Conservation (phyloP, 495 filamentous ascomycete species). For the Lentithecium fluviatile region DNA sequence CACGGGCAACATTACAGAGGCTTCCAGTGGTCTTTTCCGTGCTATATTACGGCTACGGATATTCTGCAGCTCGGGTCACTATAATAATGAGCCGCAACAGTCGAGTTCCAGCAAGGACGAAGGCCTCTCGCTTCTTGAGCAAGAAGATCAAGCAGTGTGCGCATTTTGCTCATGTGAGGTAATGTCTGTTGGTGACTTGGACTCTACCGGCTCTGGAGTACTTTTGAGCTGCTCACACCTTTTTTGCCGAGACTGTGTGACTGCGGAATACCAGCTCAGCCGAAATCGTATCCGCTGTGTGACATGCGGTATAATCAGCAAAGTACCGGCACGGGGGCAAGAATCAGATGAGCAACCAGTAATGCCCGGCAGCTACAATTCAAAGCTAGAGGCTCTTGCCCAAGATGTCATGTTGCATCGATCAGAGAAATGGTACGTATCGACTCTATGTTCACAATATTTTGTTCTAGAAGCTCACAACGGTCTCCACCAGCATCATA, state of each 20-base stretch:
- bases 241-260: conserved; percentile 32
- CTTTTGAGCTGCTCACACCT: conserved; percentile 9
- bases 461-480: not conserved
- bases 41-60: conserved; percentile 47
- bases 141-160: conserved; percentile 2
- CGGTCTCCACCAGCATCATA: conserved; percentile 45
- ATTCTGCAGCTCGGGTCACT: conserved; percentile 44
- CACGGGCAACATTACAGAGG: conserved; percentile 36
- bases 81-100: not conserved
- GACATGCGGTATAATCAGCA: no score
- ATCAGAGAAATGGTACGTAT: conserved; percentile 2
- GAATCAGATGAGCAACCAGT: no score
- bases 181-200: conserved; percentile 38
- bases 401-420: conserved; percentile 4
- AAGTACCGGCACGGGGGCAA: no score
- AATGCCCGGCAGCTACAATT: no score
- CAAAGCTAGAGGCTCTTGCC: no score
- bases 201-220: not conserved
- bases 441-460: not conserved
- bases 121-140: not conserved
- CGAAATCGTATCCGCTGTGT: no score
- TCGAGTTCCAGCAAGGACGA: not conserved
- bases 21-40: conserved; percentile 42
- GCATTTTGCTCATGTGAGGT: conserved; percentile 41
- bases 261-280: conserved; percentile 20